A percentile compares a stretch with the other conserved stretches of the same genome.
Conservation (phyloP, 106 monocot genomes). For the Posidonia australis region DNA sequence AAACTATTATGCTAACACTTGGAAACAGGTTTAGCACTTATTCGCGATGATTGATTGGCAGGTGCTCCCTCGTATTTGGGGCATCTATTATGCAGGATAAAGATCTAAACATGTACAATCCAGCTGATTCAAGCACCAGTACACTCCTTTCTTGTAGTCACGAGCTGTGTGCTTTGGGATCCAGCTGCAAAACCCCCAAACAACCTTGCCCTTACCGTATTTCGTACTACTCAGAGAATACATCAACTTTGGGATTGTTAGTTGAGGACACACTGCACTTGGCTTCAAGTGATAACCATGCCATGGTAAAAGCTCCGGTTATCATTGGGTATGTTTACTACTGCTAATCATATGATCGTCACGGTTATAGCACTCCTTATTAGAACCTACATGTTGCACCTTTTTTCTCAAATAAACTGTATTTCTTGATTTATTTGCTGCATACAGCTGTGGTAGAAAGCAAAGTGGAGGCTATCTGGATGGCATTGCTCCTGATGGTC, state of each 20-base stretch:
- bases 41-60: conserved; percentile 87
- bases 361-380: background rate
- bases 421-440: too few relatives aligned
- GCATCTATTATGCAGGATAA: conserved; percentile 99
- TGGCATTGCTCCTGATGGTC: conserved; percentile 96
- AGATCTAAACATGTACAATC: conserved; percentile 75
- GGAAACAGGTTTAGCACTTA: conserved; percentile 60
- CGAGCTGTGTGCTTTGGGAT: conserved; percentile 50
- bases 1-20: conserved; percentile 19
- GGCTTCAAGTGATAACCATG: conserved; percentile 21
- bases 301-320: conserved; percentile 45
- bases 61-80: conserved; percentile 83
- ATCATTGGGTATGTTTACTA: conserved; percentile 58
- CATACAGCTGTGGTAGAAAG: conserved; percentile 70
- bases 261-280: conserved; percentile 73
- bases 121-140: conserved; percentile 75
- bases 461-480: conserved; percentile 91
- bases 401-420: background rate
- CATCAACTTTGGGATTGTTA: conserved; percentile 70
- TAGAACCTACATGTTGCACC: background rate
- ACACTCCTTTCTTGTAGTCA: conserved; percentile 71
- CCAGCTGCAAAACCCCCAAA: conserved; percentile 55
- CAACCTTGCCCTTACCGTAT: conserved; percentile 73
- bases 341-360: background rate
- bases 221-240: conserved; percentile 83